Base-by-base conservation (phyloP, 129 eudicot species). In the Centaurea solstitialis region DNA sequence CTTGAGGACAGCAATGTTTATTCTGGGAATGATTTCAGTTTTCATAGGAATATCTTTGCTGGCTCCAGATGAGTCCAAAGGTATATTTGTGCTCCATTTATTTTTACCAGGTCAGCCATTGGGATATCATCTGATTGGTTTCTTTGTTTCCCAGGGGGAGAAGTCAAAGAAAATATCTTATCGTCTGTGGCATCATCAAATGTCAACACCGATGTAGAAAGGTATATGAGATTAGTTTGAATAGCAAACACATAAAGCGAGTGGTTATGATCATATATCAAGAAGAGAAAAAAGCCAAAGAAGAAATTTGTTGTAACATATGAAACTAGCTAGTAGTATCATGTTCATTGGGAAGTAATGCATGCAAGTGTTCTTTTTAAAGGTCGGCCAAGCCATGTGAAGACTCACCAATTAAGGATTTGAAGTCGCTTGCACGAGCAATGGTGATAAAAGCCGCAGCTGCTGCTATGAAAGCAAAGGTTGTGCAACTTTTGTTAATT, bases 51-150 rank as follows among this genome's bases (percentile, higher is more conserved):
- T 95, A 78, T 87, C 92, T 17, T 89, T 95, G 81, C 87, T 95
- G 77, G 99, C 99, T n/a, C 98, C 99, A 15, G 98, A 95, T 78
- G 99, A 95, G 41, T 39, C 97, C 24, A 93, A 86, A 95, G 99
- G 99, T 93, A 89, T 69, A 57, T 23, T 26, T 47, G 43, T 76
- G 23, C 35, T 64, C 20, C 72, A 23, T 38, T 68, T 6, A 6
- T 12, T 12, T 74, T 39, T 80, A 10, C 65, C 59, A 71, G 39
- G 75, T 50, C 59, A 77, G 62, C 72, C 72, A 37, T 70, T 71
- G 6, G 41, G 37, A 72, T 78, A n/a, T 70, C 66, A 65, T n/a
- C 74, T 39, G 70, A 50, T 47, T 76, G 39, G n/a, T 68, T 89
- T 78, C 47, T 84, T 73, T 33, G 38, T 59, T 75, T 47, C 10